These are phyloP conservation scores for Byssochlamys sp. DNA, from an alignment of 2,329 filamentous ascomycete genomes.

Conservation along the genomic window DNA sequence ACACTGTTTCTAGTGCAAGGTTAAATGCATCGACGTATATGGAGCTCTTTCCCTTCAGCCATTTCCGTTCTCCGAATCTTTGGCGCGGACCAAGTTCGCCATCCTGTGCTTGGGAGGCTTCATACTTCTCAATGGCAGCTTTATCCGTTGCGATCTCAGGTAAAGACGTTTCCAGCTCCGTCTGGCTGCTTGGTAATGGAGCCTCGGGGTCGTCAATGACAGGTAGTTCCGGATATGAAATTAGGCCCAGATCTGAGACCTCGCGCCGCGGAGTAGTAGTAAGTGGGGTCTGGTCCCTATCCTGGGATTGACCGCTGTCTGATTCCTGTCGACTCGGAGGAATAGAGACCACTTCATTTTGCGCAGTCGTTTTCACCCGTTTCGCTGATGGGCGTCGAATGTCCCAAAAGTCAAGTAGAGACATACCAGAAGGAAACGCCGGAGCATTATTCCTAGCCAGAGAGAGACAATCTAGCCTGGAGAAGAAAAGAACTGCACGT, in stretches of 20 bases:
- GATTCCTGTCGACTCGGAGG: background rate
- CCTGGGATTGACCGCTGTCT: background rate
- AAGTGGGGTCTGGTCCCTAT: background rate
- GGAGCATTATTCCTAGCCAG: background rate
- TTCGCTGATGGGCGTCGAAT: slow-evolving; percentile 22
- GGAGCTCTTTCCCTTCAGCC: slow-evolving; percentile 70
- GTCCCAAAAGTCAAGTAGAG: slow-evolving; percentile 28
- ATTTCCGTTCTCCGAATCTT: slow-evolving; percentile 50
- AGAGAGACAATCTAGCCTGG: background rate
- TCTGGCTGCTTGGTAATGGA: slow-evolving; percentile 36
- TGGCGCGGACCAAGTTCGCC: slow-evolving; percentile 36
- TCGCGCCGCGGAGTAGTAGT: background rate
- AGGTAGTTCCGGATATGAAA: slow-evolving; percentile 7
- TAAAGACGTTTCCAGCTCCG: slow-evolving; percentile 62
- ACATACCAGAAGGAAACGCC: slow-evolving; percentile 17
- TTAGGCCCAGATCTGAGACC: background rate
- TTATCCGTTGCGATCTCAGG: slow-evolving; percentile 58
- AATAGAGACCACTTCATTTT: slow-evolving; percentile 2
- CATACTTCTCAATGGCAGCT: slow-evolving; percentile 70
- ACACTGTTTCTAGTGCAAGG: slow-evolving; percentile 75
- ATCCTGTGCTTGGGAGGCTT: slow-evolving; percentile 49
- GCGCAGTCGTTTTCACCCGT: slow-evolving; percentile 18
- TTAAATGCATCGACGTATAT: slow-evolving; percentile 98
- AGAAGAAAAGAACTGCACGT: background rate
- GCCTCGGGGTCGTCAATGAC: slow-evolving; percentile 20